Base-by-base conservation (phyloP, 2,329 filamentous ascomycete genomes). In the Paraphoma chrysanthemicola region DNA sequence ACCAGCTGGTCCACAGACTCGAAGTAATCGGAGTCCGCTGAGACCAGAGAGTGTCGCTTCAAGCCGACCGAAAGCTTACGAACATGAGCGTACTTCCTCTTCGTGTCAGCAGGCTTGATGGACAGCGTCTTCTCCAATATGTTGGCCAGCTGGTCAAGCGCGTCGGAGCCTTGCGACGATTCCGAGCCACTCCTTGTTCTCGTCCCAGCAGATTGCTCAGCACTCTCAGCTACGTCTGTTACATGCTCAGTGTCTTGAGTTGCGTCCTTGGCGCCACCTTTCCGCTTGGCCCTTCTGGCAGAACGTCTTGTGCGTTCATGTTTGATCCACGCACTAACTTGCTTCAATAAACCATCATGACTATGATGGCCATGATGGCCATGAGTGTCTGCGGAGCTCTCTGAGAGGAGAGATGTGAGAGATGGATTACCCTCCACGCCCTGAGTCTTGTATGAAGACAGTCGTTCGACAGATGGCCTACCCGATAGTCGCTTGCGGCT, bases 291-390 rank as follows among this genome's bases (percentile, higher is more conserved):
- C 70, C 83, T 86, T 48, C 83, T 82, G 9, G 82, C 77, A 39
- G 84, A 83, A 66, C 87, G 87, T 74, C 90, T 91, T 31, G 82
- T 78, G 70, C 89, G 90, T 77, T 97, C 93, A 48, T 89, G 86
- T 66, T 93, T 87, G 39, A 97, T 80, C 94, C 94, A 98, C 63
- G 91, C 87, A 28, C 86, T 84, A 12, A 97, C 88, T 71, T 96
- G 91, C 17, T 88, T 83, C 29, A 95, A 78, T 7, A 96, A 70
- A 44, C 69, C 69, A 17, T 77, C 73, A 31, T 76, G 72, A 31
- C 61, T 45, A 63, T 74, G 74, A 38, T 66, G 60, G 10, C 56
- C 36, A 63, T 74, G 74, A 38, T 66, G 60, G 10, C 56, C 36
- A 23, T 71, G 64, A 9, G 66, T 50, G 6, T 68, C 64, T 42